phyloP scores from a whole-genome alignment of 352 stramenopile species.

The Lagenidium giganteum region DNA sequence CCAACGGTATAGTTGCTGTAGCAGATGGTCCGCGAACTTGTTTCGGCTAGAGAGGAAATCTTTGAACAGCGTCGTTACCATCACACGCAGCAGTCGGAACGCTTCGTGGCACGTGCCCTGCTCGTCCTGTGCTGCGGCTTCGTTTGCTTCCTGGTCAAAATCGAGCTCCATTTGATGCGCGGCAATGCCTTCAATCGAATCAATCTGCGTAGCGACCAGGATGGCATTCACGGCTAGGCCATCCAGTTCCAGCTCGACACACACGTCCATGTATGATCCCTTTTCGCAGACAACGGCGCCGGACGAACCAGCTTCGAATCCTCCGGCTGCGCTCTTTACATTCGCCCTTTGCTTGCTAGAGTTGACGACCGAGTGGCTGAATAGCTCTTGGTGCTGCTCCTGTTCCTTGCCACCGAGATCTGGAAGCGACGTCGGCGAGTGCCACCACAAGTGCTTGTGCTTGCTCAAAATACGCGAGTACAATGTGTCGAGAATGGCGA shows the following conservation, averaged over 20 bases:
- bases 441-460: slow-evolving; percentile 96
- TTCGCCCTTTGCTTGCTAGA: too few species aligned
- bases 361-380: slow-evolving; percentile 35
- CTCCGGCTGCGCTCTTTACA: too few species aligned
- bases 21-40: slow-evolving; percentile 92
- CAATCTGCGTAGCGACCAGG: slow-evolving; percentile 61
- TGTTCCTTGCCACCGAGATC: slow-evolving; percentile 87
- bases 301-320: too few species aligned
- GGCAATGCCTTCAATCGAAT: slow-evolving; percentile 65
- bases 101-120: slow-evolving; percentile 83
- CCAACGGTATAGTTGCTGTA: slow-evolving; percentile 97
- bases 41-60: slow-evolving; percentile 89
- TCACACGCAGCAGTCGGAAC: slow-evolving; percentile 87
- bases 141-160: too few species aligned
- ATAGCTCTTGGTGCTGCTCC: slow-evolving; percentile 80
- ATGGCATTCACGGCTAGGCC: slow-evolving; percentile 75
- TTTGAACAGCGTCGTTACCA: slow-evolving; percentile 93
- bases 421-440: slow-evolving; percentile 80
- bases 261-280: slow-evolving; percentile 87
- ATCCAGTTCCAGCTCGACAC: slow-evolving; percentile 70
- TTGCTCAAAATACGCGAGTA: slow-evolving; percentile 90
- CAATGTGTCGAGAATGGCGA: slow-evolving; percentile 91
- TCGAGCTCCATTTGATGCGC: slow-evolving; percentile 61
- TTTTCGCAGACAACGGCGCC: slow-evolving; percentile 78
- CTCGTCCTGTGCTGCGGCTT: too few species aligned